These are phyloP conservation scores for Panicum hallii DNA, from an alignment of 202 grass and related monocot genomes.

Conservation along the genomic window DNA sequence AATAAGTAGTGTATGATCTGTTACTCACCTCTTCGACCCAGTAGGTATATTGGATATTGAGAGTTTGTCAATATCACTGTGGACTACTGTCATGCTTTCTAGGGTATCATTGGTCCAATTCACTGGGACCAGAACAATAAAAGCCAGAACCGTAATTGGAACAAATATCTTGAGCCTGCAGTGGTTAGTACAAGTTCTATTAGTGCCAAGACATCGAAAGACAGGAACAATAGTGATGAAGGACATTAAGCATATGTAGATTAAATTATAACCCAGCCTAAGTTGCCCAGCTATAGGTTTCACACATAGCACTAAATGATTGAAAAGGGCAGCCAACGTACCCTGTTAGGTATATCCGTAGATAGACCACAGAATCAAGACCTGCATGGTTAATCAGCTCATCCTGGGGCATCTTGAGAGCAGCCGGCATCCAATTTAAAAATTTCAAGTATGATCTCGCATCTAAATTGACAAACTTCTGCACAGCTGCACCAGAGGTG, in stretches of 20 bases:
- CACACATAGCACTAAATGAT: conserved; percentile 1
- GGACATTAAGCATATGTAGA: conserved; percentile 7
- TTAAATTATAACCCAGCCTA: background rate
- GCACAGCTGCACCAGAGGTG: conserved; percentile 53
- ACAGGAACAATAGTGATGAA: background rate
- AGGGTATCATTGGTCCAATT: conserved; percentile 88
- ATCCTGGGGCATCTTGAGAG: conserved; percentile 90
- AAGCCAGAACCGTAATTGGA: conserved; percentile 84
- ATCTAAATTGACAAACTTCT: conserved; percentile 84
- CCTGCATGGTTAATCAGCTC: conserved; percentile 94
- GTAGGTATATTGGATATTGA: conserved; percentile 90
- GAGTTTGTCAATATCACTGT: conserved; percentile 76
- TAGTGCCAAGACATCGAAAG: background rate
- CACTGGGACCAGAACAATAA: conserved; percentile 75
- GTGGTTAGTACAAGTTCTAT: conserved; percentile 13
- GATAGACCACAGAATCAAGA: conserved; percentile 90
- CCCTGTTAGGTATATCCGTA: conserved; percentile 94
- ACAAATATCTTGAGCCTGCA: conserved; percentile 94
- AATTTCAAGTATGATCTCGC: conserved; percentile 76
- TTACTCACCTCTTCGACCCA: conserved; percentile 75
- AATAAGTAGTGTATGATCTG: conserved; percentile 9
- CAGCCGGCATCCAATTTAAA: conserved; percentile 84
- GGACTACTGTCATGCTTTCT: conserved; percentile 42
- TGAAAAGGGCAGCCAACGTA: conserved; percentile 31
- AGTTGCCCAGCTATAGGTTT: background rate